Conservation (phyloP, 495 filamentous ascomycete genomes). For the Mycothermus thermophilus region DNA sequence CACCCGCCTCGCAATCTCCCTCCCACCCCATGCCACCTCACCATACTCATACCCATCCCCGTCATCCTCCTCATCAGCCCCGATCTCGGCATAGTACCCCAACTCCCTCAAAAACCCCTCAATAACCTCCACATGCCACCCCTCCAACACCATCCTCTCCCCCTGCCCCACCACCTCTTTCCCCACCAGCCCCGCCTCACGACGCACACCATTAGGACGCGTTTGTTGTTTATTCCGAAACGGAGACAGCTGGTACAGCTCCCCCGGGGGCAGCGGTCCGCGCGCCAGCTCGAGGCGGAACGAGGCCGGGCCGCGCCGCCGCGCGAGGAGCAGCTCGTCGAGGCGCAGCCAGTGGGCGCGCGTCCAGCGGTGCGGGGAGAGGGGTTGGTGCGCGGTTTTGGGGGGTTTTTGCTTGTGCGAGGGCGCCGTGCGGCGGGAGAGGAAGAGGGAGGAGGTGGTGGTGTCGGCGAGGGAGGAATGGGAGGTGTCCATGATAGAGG, state of each 20-base stretch:
- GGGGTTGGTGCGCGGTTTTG: neutral
- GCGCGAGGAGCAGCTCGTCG: conserved; percentile 24
- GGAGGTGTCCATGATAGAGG: too few relatives aligned
- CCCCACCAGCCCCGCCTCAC: too few relatives aligned
- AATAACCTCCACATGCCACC: conserved; percentile 40
- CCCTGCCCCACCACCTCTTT: conserved; percentile 22
- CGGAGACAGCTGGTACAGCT: too few relatives aligned
- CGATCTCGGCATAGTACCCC: conserved; percentile 3
- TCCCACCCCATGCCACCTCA: conserved; percentile 29
- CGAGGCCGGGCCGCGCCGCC: conserved; percentile 11
- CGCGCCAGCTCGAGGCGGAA: conserved; percentile 14
- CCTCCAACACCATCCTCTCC: conserved; percentile 27
- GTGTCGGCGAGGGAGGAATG: too few relatives aligned
- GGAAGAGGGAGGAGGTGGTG: too few relatives aligned
- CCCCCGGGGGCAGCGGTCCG: too few relatives aligned
- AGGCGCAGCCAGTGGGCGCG: conserved; percentile 29
- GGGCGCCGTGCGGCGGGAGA: too few relatives aligned
- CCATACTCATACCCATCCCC: neutral
- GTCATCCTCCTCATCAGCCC: neutral
- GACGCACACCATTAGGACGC: conserved; percentile 1
- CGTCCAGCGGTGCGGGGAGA: conserved; percentile 28
- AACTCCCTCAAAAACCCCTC: conserved; percentile 31
- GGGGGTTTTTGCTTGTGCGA: too few relatives aligned
- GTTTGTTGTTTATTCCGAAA: too few relatives aligned
- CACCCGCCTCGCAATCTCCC: conserved; percentile 31